These are phyloP conservation scores for Paramecium caudatum DNA, from an alignment of 73 alveolate species.

Conservation along the genomic window DNA sequence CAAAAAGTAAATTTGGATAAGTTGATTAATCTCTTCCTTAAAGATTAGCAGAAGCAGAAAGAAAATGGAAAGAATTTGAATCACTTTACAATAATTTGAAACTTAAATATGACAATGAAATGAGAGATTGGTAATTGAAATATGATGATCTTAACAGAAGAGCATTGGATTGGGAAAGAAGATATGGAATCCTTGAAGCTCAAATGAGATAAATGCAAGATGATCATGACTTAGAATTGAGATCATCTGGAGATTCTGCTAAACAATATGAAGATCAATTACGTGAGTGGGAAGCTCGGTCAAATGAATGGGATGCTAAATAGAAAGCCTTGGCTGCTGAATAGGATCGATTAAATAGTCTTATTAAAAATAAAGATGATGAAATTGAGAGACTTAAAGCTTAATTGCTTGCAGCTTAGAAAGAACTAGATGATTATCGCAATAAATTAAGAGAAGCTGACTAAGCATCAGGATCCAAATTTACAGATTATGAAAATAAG, in stretches of 20 bases:
- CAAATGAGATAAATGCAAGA: not conserved
- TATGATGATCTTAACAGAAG: constrained; percentile 42
- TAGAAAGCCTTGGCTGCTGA: not conserved
- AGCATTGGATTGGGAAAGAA: constrained; percentile 45
- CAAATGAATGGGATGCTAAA: constrained; percentile 19
- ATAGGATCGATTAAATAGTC: constrained; percentile 11
- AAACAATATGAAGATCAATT: not conserved
- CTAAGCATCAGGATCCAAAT: constrained; percentile 35
- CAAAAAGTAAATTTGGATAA: constrained; percentile 26
- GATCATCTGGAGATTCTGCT: constrained; percentile 13
- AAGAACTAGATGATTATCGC: constrained; percentile 10
- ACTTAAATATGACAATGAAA: not conserved
- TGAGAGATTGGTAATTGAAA: constrained; percentile 1
- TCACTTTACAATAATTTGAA: not conserved
- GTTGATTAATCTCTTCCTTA: constrained; percentile 3
- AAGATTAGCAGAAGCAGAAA: constrained; percentile 56
- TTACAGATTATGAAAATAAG: constrained; percentile 28
- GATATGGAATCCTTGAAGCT: constrained; percentile 4
- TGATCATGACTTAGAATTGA: constrained; percentile 6
- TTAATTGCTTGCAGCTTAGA: not conserved
- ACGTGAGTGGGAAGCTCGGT: constrained; percentile 3
- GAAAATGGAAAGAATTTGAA: constrained; percentile 60
- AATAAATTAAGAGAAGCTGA: constrained; percentile 32
- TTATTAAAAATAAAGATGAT: constrained; percentile 20
- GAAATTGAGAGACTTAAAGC: constrained; percentile 36